These are phyloP conservation scores for Sugiyamaella chiloensis DNA, from an alignment of 805 yeast species.

Conservation along the genomic window DNA sequence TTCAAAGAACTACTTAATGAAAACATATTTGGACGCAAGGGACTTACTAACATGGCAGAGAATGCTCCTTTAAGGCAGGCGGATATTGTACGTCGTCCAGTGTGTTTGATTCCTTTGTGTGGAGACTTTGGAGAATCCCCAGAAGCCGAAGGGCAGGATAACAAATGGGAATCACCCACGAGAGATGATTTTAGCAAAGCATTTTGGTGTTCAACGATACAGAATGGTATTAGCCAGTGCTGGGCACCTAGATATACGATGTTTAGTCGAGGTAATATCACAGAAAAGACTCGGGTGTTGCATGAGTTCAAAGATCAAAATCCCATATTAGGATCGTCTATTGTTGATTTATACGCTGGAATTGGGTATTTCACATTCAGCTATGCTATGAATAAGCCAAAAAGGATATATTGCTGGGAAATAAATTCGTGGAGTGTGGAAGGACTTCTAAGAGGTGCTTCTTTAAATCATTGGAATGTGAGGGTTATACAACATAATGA, in stretches of 20 bases:
- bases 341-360: constrained; percentile 76
- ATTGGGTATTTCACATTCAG: constrained; percentile 80
- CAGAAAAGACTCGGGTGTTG: constrained; percentile 69
- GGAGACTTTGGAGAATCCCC: constrained; percentile 58
- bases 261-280: constrained; percentile 85
- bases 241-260: constrained; percentile 87
- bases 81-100: constrained; percentile 64
- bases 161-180: constrained; percentile 34
- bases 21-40: constrained; percentile 20
- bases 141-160: constrained; percentile 9
- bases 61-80: constrained; percentile 60
- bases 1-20: constrained; percentile 25
- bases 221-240: constrained; percentile 70
- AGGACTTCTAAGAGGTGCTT: constrained; percentile 60
- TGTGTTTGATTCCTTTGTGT: constrained; percentile 52
- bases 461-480: constrained; percentile 41
- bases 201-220: constrained; percentile 69
- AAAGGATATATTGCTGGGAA: constrained; percentile 69
- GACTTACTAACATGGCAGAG: constrained; percentile 60
- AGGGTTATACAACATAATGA: constrained; percentile 37
- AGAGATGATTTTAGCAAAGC: constrained; percentile 46
- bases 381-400: constrained; percentile 55
- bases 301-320: constrained; percentile 22
- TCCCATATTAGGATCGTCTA: constrained; percentile 38
- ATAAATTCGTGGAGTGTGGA: constrained; percentile 80